Evolutionary conservation across 169 alveolate species (phyloP).

Genomic region (Cryptosporidium sp.): DNA sequence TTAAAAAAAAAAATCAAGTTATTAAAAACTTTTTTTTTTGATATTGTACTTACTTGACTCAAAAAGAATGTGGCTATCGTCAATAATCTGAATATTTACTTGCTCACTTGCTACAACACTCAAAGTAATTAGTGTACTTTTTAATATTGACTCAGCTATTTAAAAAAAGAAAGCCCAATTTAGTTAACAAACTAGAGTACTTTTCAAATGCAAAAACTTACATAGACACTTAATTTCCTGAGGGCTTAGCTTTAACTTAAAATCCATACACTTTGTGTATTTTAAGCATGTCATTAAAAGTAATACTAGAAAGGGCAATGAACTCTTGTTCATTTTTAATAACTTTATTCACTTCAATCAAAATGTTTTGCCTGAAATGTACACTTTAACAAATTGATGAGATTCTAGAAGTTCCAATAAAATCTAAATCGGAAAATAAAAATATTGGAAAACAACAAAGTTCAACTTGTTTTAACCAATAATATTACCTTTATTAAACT

Average conservation of each 20-base stretch:
- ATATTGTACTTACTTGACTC: constrained; percentile 37
- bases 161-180: not conserved
- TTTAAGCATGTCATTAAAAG: not conserved
- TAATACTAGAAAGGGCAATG: not conserved
- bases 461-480: not conserved
- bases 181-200: not conserved
- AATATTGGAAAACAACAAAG: not conserved
- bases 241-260: constrained; percentile 27
- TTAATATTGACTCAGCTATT: constrained; percentile 60
- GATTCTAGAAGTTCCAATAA: not conserved
- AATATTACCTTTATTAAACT: not conserved
- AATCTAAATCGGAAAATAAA: not conserved
- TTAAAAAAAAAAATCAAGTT: not conserved
- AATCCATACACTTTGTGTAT: constrained; percentile 21
- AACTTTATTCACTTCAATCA: not conserved
- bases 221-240: constrained; percentile 22
- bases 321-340: not conserved
- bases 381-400: not conserved
- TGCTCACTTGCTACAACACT: constrained; percentile 5
- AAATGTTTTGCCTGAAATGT: not conserved
- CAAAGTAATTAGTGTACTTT: constrained; percentile 29
- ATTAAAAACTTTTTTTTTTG: not conserved
- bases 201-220: not conserved
- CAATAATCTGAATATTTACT: constrained; percentile 9
- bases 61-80: constrained; percentile 8